Percentiles rank a stretch among this genome's conserved stretches.
phyloP scores from a whole-genome alignment of 2,329 filamentous ascomycete species.

The Penicillium decumbens region DNA sequence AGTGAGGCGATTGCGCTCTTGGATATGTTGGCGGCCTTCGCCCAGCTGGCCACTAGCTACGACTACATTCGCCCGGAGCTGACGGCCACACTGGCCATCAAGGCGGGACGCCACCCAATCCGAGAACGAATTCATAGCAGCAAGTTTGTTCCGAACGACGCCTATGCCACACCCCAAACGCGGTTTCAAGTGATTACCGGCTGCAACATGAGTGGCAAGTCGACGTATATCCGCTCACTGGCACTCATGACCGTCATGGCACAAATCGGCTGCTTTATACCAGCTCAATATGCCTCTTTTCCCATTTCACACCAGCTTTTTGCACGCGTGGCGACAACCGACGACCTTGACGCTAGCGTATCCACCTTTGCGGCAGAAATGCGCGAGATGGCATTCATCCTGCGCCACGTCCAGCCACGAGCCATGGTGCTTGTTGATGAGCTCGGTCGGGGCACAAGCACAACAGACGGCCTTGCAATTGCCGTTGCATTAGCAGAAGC shows the following conservation, averaged over 20 bases:
- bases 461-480: slow-evolving; percentile 80
- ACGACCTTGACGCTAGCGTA: slow-evolving; percentile 82
- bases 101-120: slow-evolving; percentile 72
- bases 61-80: slow-evolving; percentile 68
- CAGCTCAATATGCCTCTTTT: slow-evolving; percentile 76
- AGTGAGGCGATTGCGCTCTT: slow-evolving; percentile 82
- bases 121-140: slow-evolving; percentile 65
- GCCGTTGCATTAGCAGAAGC: slow-evolving; percentile 87
- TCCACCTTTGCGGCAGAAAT: slow-evolving; percentile 94
- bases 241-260: slow-evolving; percentile 88
- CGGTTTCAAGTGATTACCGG: slow-evolving; percentile 92
- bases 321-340: slow-evolving; percentile 78
- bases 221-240: slow-evolving; percentile 83
- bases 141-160: slow-evolving; percentile 81
- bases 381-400: slow-evolving; percentile 90
- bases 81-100: slow-evolving; percentile 64
- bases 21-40: slow-evolving; percentile 78
- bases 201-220: slow-evolving; percentile 98
- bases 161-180: slow-evolving; percentile 73
- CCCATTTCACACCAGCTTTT: slow-evolving; percentile 79
- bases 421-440: slow-evolving; percentile 87
- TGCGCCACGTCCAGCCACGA: slow-evolving; percentile 71
- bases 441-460: slow-evolving; percentile 84
- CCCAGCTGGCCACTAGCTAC: slow-evolving; percentile 63
- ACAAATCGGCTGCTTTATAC: slow-evolving; percentile 86